A percentile compares a stretch with the other conserved stretches of the same genome.
Evolutionary conservation across 306 rosid species (phyloP).

Genomic region (Fagus sylvatica): DNA sequence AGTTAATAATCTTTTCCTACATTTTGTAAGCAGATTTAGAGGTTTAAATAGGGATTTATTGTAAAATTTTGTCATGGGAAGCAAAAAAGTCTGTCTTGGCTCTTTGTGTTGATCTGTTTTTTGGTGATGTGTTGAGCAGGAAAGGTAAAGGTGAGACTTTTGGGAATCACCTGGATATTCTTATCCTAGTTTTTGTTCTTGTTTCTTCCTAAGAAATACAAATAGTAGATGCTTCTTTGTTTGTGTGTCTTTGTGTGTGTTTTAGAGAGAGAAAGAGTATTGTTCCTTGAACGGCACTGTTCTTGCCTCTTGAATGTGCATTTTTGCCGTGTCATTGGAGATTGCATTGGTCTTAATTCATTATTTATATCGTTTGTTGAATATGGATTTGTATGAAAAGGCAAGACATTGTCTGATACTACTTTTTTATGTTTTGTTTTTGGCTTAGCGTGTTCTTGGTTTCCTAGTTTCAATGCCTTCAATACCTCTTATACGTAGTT

Average conservation of each 20-base stretch:
- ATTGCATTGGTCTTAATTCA: slow-evolving; percentile 27
- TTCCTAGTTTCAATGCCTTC: slow-evolving; percentile 26
- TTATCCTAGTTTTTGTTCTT: background rate
- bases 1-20: background rate
- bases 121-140: slow-evolving; percentile 10
- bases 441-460: slow-evolving; percentile 4
- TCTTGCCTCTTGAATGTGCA: background rate
- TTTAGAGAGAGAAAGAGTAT: background rate
- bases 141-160: background rate
- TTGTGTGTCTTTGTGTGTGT: background rate
- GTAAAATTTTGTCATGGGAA: background rate
- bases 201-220: background rate
- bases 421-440: background rate
- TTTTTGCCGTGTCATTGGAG: slow-evolving; percentile 8
- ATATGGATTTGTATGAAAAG: slow-evolving; percentile 29
- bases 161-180: background rate
- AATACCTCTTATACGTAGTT: slow-evolving; percentile 19
- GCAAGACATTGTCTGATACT: slow-evolving; percentile 16
- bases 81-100: background rate
- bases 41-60: background rate
- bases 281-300: background rate
- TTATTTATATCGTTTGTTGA: slow-evolving; percentile 13
- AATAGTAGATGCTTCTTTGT: background rate
- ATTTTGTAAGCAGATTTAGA: background rate
- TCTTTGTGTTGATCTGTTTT: slow-evolving; percentile 2